Base-by-base conservation (phyloP, 768 basidiomycete species). In the Pleurotus platypus region DNA sequence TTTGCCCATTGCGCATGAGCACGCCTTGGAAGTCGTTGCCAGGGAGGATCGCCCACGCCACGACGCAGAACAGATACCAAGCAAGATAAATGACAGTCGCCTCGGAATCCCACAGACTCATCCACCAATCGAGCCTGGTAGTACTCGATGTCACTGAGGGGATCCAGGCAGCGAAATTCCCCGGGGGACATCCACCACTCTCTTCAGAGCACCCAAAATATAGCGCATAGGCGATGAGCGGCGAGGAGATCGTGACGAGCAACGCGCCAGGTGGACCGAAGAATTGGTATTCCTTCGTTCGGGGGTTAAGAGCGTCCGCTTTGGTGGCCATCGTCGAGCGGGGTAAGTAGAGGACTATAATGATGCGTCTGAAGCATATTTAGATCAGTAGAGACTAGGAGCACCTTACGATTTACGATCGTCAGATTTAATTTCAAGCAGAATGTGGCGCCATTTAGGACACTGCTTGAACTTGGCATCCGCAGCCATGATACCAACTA, bases 31-130 rank as follows among this genome's bases (percentile, higher is more conserved):
- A 76, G 74, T 76, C 76, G 57, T 90, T 86, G 2, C 83, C 84
- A 1, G 85, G 96, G 8, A 98, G 73, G 50, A 92, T 64, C 3
- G 75, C 78, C 94, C 94, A 98, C 2, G 90, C 80, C 2, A 82
- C 72, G 48, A 97, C 80, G 61, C 84, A 87, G 70, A 88, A 98
- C 13, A 82, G 72, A 70, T 97, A 97, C 94, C 95, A 98, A 0
- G 69, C 91, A 40, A 88, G 67, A 72, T 97, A 98, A 13, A 88
- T 79, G n/a, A 83, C 62, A 2, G 82, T 65, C 0, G 93, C 94
- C 57, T 94, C 75, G 0, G 82, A 81, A 64, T 97, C 94, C 87
- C 90, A 96, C 2, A 96, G 79, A 18, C 75, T 70, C 47, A 74
- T 77, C 86, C 90, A 94, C 82, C 83, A 94, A n/a, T 72, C 66